phyloP scores from a whole-genome alignment of 2,329 filamentous ascomycete genomes.

The Aspergillus intermedius region DNA sequence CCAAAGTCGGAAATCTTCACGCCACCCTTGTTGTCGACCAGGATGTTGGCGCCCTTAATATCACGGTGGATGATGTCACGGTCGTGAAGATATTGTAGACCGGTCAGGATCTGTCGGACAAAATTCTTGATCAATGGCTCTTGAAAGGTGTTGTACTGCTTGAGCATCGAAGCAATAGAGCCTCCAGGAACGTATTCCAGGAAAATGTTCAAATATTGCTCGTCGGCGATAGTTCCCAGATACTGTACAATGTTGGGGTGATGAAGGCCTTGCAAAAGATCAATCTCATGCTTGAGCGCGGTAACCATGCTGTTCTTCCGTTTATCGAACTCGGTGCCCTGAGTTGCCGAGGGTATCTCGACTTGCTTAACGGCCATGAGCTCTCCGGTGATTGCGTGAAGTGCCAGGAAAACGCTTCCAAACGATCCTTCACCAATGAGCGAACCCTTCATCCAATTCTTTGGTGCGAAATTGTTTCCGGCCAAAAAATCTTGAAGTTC shows the following conservation, averaged over 20 bases:
- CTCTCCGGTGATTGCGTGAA: constrained; percentile 93
- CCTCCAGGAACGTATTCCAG: constrained; percentile 97
- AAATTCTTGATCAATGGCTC: constrained; percentile 95
- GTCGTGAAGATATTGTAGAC: constrained; percentile 86
- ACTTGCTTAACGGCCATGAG: constrained; percentile 98
- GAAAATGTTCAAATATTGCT: constrained; percentile 96
- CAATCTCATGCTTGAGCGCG: constrained; percentile 93
- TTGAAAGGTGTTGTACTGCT: constrained; percentile 91
- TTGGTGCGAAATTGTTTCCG: constrained; percentile 89
- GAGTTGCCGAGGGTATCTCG: constrained; percentile 74
- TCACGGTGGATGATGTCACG: constrained; percentile 96
- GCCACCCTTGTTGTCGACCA: constrained; percentile 97
- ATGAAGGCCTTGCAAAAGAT: constrained; percentile 83
- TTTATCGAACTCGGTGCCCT: constrained; percentile 71
- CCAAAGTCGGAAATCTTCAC: constrained; percentile 99
- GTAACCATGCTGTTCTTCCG: constrained; percentile 98
- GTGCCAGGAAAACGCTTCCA: constrained; percentile 86
- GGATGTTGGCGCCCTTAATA: constrained; percentile 97
- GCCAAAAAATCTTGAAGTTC: constrained; percentile 85
- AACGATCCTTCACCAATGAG: constrained; percentile 96
- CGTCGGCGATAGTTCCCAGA: constrained; percentile 85
- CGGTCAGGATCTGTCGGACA: constrained; percentile 88
- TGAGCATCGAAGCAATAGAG: constrained; percentile 96
- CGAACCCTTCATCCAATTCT: constrained; percentile 99
- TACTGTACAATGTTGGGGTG: constrained; percentile 98